A percentile compares a stretch with the other conserved stretches of the same genome.
Conservation (phyloP, 495 filamentous ascomycete genomes). For the Diplogelasinospora grovesii region DNA sequence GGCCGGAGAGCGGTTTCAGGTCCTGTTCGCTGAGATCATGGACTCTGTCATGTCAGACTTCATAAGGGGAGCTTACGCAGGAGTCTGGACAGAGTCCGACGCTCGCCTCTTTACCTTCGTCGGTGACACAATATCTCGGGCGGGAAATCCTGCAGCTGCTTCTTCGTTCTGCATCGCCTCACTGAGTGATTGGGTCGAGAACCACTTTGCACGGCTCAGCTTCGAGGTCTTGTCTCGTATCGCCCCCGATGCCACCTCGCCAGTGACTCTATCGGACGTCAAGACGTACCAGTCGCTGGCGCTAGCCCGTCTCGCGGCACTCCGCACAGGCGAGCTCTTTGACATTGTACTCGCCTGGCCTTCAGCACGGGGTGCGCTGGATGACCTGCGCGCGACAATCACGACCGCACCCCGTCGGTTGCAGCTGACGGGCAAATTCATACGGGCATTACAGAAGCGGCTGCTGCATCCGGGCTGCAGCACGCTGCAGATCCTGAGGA, state of each 20-base stretch:
- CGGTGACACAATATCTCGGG: constrained; percentile 15
- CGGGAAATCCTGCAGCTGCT: constrained; percentile 19
- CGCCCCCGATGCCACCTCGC: constrained; percentile 17
- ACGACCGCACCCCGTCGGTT: constrained; percentile 49
- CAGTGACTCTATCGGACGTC: constrained; percentile 53
- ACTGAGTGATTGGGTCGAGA: constrained; percentile 64
- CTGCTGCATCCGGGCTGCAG: constrained; percentile 84
- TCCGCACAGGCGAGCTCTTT: constrained; percentile 78
- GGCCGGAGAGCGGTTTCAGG: constrained; percentile 66
- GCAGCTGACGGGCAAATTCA: constrained; percentile 67
- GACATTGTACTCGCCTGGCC: constrained; percentile 86
- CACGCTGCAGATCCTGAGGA: constrained; percentile 78
- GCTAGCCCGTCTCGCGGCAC: constrained; percentile 66
- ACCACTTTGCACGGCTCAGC: constrained; percentile 58
- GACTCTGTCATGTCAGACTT: constrained; percentile 61
- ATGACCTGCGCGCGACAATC: constrained; percentile 57
- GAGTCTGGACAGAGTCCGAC: constrained; percentile 41
- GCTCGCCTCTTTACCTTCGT: constrained; percentile 9
- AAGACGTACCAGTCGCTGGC: constrained; percentile 78
- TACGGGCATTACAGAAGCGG: constrained; percentile 56
- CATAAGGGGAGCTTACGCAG: constrained; percentile 53
- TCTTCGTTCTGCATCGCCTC: constrained; percentile 52
- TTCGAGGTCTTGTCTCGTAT: constrained; percentile 52
- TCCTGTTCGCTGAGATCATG: constrained; percentile 71
- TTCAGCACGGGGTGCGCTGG: constrained; percentile 67